phyloP scores from a whole-genome alignment of 805 yeast species.

The Candida argentea region DNA sequence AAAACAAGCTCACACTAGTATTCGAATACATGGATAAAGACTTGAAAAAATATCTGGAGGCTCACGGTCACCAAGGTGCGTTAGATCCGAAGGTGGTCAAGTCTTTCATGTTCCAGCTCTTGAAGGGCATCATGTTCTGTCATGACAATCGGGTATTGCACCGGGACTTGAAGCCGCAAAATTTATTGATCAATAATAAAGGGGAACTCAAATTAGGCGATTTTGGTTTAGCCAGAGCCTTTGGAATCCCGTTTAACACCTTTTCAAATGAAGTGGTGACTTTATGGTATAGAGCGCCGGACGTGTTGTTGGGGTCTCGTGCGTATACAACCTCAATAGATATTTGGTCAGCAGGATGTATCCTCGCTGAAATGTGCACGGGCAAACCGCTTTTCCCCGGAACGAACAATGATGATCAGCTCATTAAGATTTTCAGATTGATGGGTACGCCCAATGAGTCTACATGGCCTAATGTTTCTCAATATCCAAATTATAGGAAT shows the following conservation, averaged over 20 bases:
- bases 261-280: conserved; percentile 97
- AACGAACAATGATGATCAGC: conserved; percentile 90
- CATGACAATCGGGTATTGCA: conserved; percentile 80
- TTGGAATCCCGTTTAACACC: conserved; percentile 95
- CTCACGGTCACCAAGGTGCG: conserved; percentile 67
- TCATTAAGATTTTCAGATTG: conserved; percentile 79
- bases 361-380: conserved; percentile 97
- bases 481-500: conserved; percentile 75
- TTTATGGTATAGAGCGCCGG: conserved; percentile 97
- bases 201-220: conserved; percentile 94
- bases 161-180: conserved; percentile 90
- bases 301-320: conserved; percentile 87
- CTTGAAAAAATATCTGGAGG: conserved; percentile 89
- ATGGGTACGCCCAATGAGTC: conserved; percentile 96
- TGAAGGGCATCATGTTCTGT: conserved; percentile 82
- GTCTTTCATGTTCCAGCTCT: conserved; percentile 88
- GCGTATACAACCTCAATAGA: conserved; percentile 95
- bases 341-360: conserved; percentile 98
- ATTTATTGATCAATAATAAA: conserved; percentile 74
- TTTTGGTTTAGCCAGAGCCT: conserved; percentile 94
- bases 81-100: conserved; percentile 65
- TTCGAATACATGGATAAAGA: conserved; percentile 92
- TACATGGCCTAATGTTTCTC: conserved; percentile 96
- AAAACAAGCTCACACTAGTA: conserved; percentile 87
- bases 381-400: conserved; percentile 97